phyloP scores from a whole-genome alignment of 306 rosid species.

The Canavalia gladiata region DNA sequence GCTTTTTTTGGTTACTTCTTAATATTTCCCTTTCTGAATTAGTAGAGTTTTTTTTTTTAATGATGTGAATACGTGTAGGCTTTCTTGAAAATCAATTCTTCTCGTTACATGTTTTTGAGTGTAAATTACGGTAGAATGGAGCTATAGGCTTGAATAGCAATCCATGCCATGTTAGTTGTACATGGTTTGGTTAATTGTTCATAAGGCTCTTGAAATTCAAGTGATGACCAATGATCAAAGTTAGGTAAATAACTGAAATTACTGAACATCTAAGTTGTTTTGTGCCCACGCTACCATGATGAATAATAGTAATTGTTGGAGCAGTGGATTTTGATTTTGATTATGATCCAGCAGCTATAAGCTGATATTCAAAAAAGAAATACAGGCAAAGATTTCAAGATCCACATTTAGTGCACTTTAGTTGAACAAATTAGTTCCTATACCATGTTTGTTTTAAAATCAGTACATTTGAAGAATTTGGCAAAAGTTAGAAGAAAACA shows the following conservation, averaged over 20 bases:
- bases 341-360: background rate
- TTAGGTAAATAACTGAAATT: background rate
- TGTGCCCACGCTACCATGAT: slow-evolving; percentile 1
- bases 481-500: background rate
- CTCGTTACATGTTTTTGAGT: slow-evolving; percentile 34
- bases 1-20: background rate
- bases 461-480: slow-evolving; percentile 6
- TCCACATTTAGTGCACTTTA: background rate
- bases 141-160: background rate
- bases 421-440: slow-evolving; percentile 4
- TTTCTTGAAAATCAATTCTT: slow-evolving; percentile 21
- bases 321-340: background rate
- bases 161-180: slow-evolving; percentile 3
- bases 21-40: slow-evolving; percentile 26
- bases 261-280: background rate
- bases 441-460: slow-evolving; percentile 4
- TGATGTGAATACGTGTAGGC: slow-evolving; percentile 41
- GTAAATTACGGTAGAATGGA: slow-evolving; percentile 37
- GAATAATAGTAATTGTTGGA: background rate
- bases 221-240: background rate
- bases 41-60: slow-evolving; percentile 29
- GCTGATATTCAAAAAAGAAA: background rate
- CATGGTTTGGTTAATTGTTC: background rate
- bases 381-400: background rate
- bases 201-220: background rate